These are phyloP conservation scores for Curvularia sp. DNA, from an alignment of 2,329 filamentous ascomycete genomes.

Conservation along the genomic window DNA sequence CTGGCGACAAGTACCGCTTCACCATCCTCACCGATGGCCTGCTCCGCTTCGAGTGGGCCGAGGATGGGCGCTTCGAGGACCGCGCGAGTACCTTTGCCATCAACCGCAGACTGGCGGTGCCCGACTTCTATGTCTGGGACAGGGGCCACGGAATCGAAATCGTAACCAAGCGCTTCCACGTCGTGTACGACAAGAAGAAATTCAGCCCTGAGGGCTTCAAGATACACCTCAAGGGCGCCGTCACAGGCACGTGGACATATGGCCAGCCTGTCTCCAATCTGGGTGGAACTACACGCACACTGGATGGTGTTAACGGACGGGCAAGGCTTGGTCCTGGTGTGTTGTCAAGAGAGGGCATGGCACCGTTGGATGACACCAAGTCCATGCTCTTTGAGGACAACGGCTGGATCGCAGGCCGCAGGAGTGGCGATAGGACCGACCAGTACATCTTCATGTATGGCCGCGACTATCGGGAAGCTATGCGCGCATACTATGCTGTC, in stretches of 20 bases:
- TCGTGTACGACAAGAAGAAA: slow-evolving; percentile 64
- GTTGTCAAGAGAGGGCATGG: slow-evolving; percentile 59
- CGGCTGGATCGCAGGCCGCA: slow-evolving; percentile 60
- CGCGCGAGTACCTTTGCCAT: slow-evolving; percentile 68
- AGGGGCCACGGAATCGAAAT: slow-evolving; percentile 60
- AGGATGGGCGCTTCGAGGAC: slow-evolving; percentile 67
- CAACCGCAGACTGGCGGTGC: slow-evolving; percentile 59
- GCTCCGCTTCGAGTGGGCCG: slow-evolving; percentile 68
- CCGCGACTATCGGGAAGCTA: slow-evolving; percentile 61
- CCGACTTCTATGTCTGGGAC: slow-evolving; percentile 59
- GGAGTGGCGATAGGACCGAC: slow-evolving; percentile 59
- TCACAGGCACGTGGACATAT: slow-evolving; percentile 60
- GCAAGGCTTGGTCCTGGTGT: slow-evolving; percentile 60
- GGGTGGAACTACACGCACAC: slow-evolving; percentile 61
- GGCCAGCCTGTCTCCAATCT: slow-evolving; percentile 53
- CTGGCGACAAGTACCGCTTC: slow-evolving; percentile 63
- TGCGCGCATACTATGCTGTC: slow-evolving; percentile 62
- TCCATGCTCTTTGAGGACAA: slow-evolving; percentile 64
- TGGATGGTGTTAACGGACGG: slow-evolving; percentile 62
- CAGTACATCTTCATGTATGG: slow-evolving; percentile 68
- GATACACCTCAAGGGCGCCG: slow-evolving; percentile 55
- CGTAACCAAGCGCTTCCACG: slow-evolving; percentile 61
- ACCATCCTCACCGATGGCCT: slow-evolving; percentile 64
- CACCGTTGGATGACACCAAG: slow-evolving; percentile 61
- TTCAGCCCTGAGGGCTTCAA: slow-evolving; percentile 62